Conservation (phyloP, 73 alveolate species). For the Blepharisma stoltei region DNA sequence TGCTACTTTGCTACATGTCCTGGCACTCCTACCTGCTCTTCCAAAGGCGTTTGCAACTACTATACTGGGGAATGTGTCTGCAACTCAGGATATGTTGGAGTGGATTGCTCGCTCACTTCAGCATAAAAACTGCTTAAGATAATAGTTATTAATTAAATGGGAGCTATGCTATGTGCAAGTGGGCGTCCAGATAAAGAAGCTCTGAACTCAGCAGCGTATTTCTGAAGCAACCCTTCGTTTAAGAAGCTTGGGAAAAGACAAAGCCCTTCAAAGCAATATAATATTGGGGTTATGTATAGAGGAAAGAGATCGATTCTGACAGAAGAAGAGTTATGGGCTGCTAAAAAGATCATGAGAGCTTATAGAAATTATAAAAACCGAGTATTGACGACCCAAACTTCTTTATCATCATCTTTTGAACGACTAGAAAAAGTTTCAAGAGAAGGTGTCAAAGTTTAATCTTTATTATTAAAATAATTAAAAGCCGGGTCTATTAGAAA, state of each 20-base stretch:
- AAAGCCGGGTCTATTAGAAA: no score
- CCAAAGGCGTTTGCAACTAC: slow-evolving; percentile 23
- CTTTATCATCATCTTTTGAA: no score
- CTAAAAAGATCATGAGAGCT: background rate
- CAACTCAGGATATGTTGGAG: slow-evolving; percentile 15
- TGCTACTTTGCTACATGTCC: slow-evolving; percentile 19
- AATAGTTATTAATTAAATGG: no score
- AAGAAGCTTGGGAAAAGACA: background rate
- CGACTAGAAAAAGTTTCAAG: no score
- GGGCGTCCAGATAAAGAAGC: background rate
- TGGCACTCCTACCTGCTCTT: background rate
- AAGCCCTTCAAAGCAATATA: background rate
- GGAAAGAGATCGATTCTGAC: slow-evolving; percentile 11
- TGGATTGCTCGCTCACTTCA: background rate
- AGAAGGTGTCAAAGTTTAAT: no score
- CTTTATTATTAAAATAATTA: no score
- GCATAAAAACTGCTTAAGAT: no score
- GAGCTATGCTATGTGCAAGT: no score
- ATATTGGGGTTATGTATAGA: slow-evolving; percentile 3
- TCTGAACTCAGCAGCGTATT: background rate
- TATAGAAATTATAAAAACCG: background rate
- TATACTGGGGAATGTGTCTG: slow-evolving; percentile 16
- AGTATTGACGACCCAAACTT: no score
- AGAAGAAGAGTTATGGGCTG: slow-evolving; percentile 14
- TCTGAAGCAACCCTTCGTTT: slow-evolving; percentile 3